Conservation (phyloP, 2,329 filamentous ascomycete species). For the Fusarium sp. region DNA sequence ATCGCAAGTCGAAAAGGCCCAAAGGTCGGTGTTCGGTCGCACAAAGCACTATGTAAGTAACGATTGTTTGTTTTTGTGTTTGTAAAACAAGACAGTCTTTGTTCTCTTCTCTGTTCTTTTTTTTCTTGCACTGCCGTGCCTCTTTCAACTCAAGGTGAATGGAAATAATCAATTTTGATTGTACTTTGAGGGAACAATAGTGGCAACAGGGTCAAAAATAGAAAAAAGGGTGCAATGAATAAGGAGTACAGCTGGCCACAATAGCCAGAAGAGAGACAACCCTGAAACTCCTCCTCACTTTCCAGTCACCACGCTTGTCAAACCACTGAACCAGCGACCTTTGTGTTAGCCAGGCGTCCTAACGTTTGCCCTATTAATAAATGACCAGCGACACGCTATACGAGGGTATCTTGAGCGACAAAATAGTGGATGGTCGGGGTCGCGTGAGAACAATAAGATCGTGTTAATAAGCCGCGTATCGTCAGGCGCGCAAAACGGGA, state of each 20-base stretch:
- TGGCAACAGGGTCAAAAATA: constrained; percentile 54
- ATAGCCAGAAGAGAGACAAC: constrained; percentile 55
- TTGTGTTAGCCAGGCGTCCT: constrained; percentile 51
- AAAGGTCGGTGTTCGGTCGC: constrained; percentile 42
- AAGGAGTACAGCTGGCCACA: constrained; percentile 60
- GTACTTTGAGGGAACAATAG: constrained; percentile 58
- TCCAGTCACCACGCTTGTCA: constrained; percentile 54
- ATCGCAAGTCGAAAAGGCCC: constrained; percentile 34
- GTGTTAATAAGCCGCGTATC: constrained; percentile 20
- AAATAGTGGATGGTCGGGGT: constrained; percentile 17
- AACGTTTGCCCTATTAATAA: constrained; percentile 44
- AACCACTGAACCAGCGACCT: constrained; percentile 53
- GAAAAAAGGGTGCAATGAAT: constrained; percentile 54
- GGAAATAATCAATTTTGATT: constrained; percentile 70
- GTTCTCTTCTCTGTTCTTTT: constrained; percentile 52
- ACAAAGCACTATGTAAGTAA: constrained; percentile 55
- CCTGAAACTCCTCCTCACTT: constrained; percentile 57
- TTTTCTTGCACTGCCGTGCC: constrained; percentile 58
- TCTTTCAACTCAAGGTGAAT: constrained; percentile 56
- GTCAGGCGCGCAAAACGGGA: constrained; percentile 1
- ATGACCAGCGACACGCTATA: constrained; percentile 42
- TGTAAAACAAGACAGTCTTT: constrained; percentile 46
- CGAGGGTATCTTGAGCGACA: constrained; percentile 21
- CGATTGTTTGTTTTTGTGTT: constrained; percentile 48
- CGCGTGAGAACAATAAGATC: constrained; percentile 28